Evolutionary conservation across 23 red algal species (phyloP), one percentile per base, ranked within the genome.

Genomic region (Chondrus crispus): DNA sequence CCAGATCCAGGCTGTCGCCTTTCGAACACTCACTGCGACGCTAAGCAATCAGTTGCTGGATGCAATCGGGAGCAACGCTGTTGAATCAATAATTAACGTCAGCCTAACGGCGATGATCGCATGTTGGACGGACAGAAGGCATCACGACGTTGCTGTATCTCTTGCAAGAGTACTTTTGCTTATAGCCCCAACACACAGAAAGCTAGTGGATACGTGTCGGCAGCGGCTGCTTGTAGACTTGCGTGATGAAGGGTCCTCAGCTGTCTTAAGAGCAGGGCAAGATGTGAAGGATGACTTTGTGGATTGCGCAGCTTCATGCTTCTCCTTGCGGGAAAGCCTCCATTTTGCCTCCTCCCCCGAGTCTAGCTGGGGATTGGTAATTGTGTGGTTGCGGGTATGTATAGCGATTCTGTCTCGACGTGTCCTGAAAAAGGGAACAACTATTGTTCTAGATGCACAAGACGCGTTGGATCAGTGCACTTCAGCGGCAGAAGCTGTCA

Each of bases 61-160:
- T 50, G 12, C 80, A 32, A 36, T 66, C 11, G 72, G 74, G 16
- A 90, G 87, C 52, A 35, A 20, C 52, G 87, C 87, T 13, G 20
- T 90, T 19, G 62, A 51, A 28, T 81, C 87, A 63, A 68, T 90
- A 4, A 90, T 90, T 33, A 90, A 90, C 28, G 53, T 90, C 39
- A 69, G 52, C 26, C 49, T 80, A 53, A 48, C 36, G 18, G 71
- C 71, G 20, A 1, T 90, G 40, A 14, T 90, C 14, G 41, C 64
- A 52, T 90, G 87, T 36, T 90, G 87, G 87, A 81, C 55, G 28
- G 87, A 90, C 47, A 47, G 87, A 33, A 75, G 44, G 66, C 73
- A 81, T 80, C 72, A 90, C 33, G 52, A 69, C 20, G 26, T 52
- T 5, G 87, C 87, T 0, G 71, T 90, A 37, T 75, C 87, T 8